phyloP scores from a whole-genome alignment of 2,329 filamentous ascomycete genomes.

The Penicillium sp. region DNA sequence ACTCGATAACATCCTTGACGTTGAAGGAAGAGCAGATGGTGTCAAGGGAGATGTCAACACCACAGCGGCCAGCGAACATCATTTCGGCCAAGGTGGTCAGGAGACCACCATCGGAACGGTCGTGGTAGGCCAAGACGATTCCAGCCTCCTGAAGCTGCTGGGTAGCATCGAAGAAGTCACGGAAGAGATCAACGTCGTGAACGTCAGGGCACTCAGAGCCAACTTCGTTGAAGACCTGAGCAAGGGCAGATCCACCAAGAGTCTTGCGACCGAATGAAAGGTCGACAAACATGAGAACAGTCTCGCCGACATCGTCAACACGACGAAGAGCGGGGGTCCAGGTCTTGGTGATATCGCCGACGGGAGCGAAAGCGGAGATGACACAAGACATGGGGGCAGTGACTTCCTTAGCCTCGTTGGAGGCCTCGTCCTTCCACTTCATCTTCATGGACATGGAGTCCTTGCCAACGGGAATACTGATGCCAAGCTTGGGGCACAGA shows the following conservation, averaged over 20 bases:
- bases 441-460: constrained; percentile 99
- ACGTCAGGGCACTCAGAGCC: constrained; percentile 86
- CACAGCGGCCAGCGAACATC: constrained; percentile 96
- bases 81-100: constrained; percentile 91
- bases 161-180: constrained; percentile 89
- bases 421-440: constrained; percentile 76
- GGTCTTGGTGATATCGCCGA: constrained; percentile 78
- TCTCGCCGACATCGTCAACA: constrained; percentile 84
- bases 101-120: constrained; percentile 88
- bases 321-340: constrained; percentile 91
- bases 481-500: constrained; percentile 82
- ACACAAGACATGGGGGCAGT: constrained; percentile 89
- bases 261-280: constrained; percentile 78
- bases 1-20: constrained; percentile 66
- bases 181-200: constrained; percentile 75
- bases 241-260: constrained; percentile 86
- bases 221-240: constrained; percentile 83
- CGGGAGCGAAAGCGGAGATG: constrained; percentile 85
- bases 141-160: constrained; percentile 65
- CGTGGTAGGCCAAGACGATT: constrained; percentile 89
- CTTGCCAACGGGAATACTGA: constrained; percentile 95
- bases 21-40: constrained; percentile 61
- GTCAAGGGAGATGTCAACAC: constrained; percentile 82
- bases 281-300: constrained; percentile 86
- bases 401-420: constrained; percentile 73